These are phyloP conservation scores for Schoenoplectus tabernaemontani DNA, from an alignment of 202 grass and related monocot species.

Conservation along the genomic window DNA sequence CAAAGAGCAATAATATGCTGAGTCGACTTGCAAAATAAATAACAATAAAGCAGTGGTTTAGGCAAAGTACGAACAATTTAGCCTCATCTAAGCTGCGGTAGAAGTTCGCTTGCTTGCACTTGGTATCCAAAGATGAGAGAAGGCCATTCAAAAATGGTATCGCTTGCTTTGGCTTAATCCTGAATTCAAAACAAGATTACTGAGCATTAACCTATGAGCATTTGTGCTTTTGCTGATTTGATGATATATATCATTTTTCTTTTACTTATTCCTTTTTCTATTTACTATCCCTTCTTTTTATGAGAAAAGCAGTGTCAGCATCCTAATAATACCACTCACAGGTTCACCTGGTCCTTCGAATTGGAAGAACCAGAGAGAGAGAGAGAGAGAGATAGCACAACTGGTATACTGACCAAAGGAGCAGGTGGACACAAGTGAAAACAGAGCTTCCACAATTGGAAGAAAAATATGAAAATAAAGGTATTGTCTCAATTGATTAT, in stretches of 20 bases:
- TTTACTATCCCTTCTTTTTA: not conserved
- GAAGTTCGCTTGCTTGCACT: conserved; percentile 93
- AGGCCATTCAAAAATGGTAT: conserved; percentile 89
- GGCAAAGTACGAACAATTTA: conserved; percentile 50
- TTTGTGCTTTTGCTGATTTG: not conserved
- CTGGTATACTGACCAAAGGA: not conserved
- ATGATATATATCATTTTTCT: not conserved
- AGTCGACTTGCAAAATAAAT: not conserved
- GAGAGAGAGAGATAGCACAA: not conserved
- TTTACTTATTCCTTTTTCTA: not conserved
- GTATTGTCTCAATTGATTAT: not conserved
- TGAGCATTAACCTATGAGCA: not conserved
- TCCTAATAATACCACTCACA: not conserved
- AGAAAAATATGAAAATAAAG: not conserved
- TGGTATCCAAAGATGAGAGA: conserved; percentile 82
- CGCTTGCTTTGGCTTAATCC: conserved; percentile 80
- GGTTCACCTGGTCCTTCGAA: not conserved
- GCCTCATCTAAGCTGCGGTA: conserved; percentile 88
- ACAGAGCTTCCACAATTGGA: not conserved
- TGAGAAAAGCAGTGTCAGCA: not conserved
- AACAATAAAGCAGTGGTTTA: not conserved
- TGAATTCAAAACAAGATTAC: conserved; percentile 35
- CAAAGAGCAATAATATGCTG: not conserved
- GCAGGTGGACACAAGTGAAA: not conserved
- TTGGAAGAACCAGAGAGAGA: not conserved